Evolutionary conservation across 139 green algal species (phyloP).

Genomic region (Coccomyxa sp.): DNA sequence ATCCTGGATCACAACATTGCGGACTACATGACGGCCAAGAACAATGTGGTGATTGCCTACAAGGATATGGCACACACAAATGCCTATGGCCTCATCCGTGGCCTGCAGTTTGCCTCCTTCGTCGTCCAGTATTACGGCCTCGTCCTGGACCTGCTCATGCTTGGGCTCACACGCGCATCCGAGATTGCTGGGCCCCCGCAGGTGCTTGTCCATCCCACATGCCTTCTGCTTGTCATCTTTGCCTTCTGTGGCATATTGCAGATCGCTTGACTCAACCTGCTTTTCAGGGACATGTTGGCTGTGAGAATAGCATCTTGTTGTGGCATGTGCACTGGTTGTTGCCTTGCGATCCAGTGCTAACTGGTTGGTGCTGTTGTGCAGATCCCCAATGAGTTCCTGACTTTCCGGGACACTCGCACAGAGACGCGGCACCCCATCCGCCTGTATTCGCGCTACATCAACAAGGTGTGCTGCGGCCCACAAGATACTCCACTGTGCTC

Average conservation of each 20-base stretch:
- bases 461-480: constrained; percentile 46
- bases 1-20: constrained; percentile 98
- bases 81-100: constrained; percentile 94
- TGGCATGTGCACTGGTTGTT: too few relatives aligned
- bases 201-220: background rate
- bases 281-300: too few relatives aligned
- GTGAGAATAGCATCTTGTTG: too few relatives aligned
- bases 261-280: background rate
- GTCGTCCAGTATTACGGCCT: constrained; percentile 93
- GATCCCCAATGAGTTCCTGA: constrained; percentile 96
- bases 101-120: constrained; percentile 97
- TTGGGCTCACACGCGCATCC: constrained; percentile 91
- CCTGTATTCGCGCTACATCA: constrained; percentile 94
- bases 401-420: constrained; percentile 79
- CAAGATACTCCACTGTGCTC: background rate
- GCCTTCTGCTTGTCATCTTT: background rate
- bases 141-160: constrained; percentile 94
- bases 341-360: too few relatives aligned
- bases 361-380: constrained; percentile 6
- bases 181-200: constrained; percentile 92
- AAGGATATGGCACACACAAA: constrained; percentile 99
- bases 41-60: constrained; percentile 76
- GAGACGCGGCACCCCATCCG: constrained; percentile 96
- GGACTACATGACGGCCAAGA: constrained; percentile 96
- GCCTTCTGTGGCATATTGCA: background rate